Evolutionary conservation across 805 yeast species (phyloP).

Genomic region (Suhomyces canberraensis): DNA sequence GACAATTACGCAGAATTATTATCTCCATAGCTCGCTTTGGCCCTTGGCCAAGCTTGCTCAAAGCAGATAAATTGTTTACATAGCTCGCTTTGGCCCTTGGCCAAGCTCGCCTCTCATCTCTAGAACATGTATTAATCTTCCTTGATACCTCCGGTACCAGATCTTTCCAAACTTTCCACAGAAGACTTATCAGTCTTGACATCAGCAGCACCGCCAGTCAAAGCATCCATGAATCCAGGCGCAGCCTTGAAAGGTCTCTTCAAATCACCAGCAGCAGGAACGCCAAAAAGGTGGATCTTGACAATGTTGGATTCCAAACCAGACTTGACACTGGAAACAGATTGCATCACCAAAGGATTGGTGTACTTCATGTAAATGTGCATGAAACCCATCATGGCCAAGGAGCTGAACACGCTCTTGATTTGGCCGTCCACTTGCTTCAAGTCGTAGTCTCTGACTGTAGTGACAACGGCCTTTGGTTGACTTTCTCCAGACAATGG

Average conservation of each 20-base stretch:
- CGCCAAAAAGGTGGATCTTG: conserved; percentile 82
- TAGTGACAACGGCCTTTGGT: conserved; percentile 76
- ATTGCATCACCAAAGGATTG: conserved; percentile 94
- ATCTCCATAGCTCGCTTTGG: no score
- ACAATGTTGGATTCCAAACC: conserved; percentile 89
- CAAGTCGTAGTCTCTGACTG: conserved; percentile 92
- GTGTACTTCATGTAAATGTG: conserved; percentile 96
- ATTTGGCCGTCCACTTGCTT: conserved; percentile 76
- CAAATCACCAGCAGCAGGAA: conserved; percentile 81
- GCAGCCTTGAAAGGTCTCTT: conserved; percentile 96
- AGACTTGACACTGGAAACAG: conserved; percentile 83
- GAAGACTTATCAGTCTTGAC: conserved; percentile 84
- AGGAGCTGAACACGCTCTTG: conserved; percentile 79
- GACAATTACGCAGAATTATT: no score
- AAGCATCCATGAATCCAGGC: conserved; percentile 47
- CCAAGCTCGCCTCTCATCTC: no score
- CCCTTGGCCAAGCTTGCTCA: no score
- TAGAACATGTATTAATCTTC: conserved; percentile 70
- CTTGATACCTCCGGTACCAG: conserved; percentile 87
- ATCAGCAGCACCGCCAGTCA: conserved; percentile 58
- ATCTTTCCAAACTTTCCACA: conserved; percentile 76
- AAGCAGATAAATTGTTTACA: no score
- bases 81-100: no score
- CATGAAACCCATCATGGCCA: conserved; percentile 98
- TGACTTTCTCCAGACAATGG: conserved; percentile 74